Base-by-base conservation (phyloP, 139 green algal genomes). In the Micromonas pusilla region DNA sequence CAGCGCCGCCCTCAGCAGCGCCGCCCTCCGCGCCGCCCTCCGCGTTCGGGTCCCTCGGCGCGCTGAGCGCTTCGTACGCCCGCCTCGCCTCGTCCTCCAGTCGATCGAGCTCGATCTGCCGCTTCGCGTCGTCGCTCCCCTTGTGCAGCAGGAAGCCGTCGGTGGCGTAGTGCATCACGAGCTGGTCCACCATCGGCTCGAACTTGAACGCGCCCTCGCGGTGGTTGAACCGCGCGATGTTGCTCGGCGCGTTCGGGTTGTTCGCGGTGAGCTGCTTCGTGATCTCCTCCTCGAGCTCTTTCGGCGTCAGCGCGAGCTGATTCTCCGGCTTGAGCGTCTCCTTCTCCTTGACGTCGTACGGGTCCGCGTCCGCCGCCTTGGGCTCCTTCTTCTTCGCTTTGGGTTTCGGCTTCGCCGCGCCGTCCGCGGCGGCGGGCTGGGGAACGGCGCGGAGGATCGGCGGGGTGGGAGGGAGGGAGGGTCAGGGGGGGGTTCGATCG, bases 111-210 rank as follows among this genome's bases (percentile, higher is more conserved):
- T 93, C 88, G 66, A 91, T 74, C 85, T 94, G 89, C 0, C 78
- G 82, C 72, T 89, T 89, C 1, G 88, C 92, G 67, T 96, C 91
- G 2, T 96, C 91, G 32, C 63, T 85, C 34, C 77, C 78, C 30
- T 89, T 90, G 77, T 93, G 85, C 76, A 96, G 81, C 60, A 97
- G 84, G 83, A 87, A 96, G 6, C 92, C 92, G 72, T 94, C 86
- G 3, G 86, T 89, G 1, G 82, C 63, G 66, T 92, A 94, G 84
- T 94, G 90, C 52, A 52, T 79, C 26, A 38, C 53, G 33, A 82
- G 45, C 85, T 96, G 91, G 60, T 96, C 91, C 9, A 97, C 88
- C 85, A 95, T 92, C 6, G 91, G 85, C 79, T 96, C 92, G 68
- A 91, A 83, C 67, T 92, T 89, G 79, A 82, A 90, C 16, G 33